Evolutionary conservation across 208 protist genomes (phyloP), one percentile per base, ranked within the genome.

Genomic region (Crithidia expoeki): DNA sequence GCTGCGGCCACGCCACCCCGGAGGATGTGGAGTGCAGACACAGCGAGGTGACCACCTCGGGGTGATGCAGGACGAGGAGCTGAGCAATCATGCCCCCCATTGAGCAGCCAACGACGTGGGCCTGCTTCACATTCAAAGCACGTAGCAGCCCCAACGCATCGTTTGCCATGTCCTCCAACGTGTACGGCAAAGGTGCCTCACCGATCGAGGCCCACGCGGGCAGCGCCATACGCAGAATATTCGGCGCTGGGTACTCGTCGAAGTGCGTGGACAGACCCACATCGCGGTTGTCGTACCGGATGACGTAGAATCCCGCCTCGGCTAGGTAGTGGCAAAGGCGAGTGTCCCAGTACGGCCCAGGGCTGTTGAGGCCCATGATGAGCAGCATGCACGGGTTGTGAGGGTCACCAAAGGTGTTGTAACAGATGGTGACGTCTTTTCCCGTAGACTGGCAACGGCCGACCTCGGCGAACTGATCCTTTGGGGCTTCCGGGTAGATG

Each of bases 61-160:
- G 84, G 19, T 84, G 82, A 11, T 81, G 49, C 27, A 94, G 62
- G 3, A 58, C 66, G 27, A 91, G 49, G 12, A 53, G 72, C 74
- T 94, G 89, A 2, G 84, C 81, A 40, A 94, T 91, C 79, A 90
- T 88, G 27, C 89, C 89, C 2, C 89, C 89, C 89, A 94, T 94
- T 46, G 80, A 88, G 44, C 90, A 84, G 27, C 89, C 89, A 7
- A 94, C 80, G 12, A 94, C 46, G 61, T 94, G 89, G 0, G 85
- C 87, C 33, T 52, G 40, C 1, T 32, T 7, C 38, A 92, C 69
- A 17, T 76, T 49, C 16, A 94, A 80, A 4, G 73, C 73, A 12
- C 77, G 63, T 32, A 94, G 61, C 60, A 94, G 60, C 17, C 74
- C 81, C 6, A 85, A 72, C 7, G 68, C 84, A 64, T 94, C 89